Percentiles rank a stretch among this genome's conserved stretches.
phyloP scores from a whole-genome alignment of 495 filamentous ascomycete species.

The Penicillium dipodomyicola region DNA sequence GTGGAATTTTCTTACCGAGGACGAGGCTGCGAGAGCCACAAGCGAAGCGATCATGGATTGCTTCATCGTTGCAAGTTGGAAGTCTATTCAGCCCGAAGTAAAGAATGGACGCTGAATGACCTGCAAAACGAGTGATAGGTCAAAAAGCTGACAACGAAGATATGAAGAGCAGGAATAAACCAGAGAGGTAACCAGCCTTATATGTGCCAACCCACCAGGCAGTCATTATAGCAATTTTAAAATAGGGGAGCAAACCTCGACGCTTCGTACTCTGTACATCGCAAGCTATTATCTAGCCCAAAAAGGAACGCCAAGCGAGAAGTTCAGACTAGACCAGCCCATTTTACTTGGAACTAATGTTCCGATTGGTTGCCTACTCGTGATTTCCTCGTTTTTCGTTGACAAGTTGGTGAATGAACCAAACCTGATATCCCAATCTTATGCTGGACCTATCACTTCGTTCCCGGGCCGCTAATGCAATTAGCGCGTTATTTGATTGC shows the following conservation, averaged over 20 bases:
- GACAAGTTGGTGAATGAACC: slow-evolving; percentile 1
- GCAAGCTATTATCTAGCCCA: background rate
- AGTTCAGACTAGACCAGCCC: slow-evolving; percentile 3
- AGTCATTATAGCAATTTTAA: background rate
- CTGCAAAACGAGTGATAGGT: slow-evolving; percentile 5
- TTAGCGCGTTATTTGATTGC: slow-evolving; percentile 1
- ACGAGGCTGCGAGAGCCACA: slow-evolving; percentile 28
- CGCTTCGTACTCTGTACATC: background rate
- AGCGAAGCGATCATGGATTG: slow-evolving; percentile 29
- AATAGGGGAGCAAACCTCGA: slow-evolving; percentile 6
- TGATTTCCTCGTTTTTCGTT: background rate
- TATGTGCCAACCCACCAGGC: background rate
- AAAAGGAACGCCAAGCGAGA: background rate
- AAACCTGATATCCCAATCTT: background rate
- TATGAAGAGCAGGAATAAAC: background rate
- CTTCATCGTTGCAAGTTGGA: slow-evolving; percentile 28
- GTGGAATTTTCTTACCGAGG: slow-evolving; percentile 9
- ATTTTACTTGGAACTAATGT: background rate
- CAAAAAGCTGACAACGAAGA: slow-evolving; percentile 2
- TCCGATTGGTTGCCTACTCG: background rate
- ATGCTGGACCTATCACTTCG: background rate
- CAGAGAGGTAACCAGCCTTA: background rate
- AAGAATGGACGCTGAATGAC: slow-evolving; percentile 10
- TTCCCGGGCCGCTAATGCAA: background rate
- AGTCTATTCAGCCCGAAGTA: background rate